Conservation (phyloP, 345 rosid genomes). For the Populus euphratica region DNA sequence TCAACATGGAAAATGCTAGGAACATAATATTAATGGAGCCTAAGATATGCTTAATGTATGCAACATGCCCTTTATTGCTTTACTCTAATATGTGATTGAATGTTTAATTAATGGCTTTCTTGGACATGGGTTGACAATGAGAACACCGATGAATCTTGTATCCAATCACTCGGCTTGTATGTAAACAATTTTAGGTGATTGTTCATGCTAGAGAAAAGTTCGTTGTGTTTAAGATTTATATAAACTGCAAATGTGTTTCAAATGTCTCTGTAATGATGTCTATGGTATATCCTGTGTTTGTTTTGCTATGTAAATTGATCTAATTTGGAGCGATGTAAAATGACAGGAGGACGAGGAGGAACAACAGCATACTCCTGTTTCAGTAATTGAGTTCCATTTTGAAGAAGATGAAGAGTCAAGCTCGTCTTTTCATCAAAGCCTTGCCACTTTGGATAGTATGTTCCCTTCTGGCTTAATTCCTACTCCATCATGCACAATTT, state of each 20-base stretch:
- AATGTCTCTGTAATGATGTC: neutral
- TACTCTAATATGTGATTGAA: neutral
- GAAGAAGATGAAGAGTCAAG: conserved; percentile 38
- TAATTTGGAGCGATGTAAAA: conserved; percentile 3
- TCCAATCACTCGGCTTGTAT: neutral
- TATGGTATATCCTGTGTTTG: neutral
- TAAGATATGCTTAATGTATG: neutral
- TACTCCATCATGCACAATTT: neutral
- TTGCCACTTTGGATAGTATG: conserved; percentile 42
- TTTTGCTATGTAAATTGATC: neutral
- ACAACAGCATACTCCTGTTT: conserved; percentile 46
- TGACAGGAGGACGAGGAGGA: conserved; percentile 45
- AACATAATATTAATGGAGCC: neutral
- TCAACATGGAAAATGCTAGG: neutral
- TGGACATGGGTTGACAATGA: neutral
- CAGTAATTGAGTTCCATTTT: conserved; percentile 41
- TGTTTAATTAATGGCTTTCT: neutral
- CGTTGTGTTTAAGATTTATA: neutral
- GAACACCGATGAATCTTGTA: neutral
- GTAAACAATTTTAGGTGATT: neutral
- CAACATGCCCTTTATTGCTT: neutral
- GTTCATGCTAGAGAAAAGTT: neutral
- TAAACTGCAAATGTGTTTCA: neutral
- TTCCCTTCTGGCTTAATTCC: neutral
- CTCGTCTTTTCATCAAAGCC: conserved; percentile 39